Conservation (phyloP, 192 early-diverging fungal species). For the Backusella sp. region DNA sequence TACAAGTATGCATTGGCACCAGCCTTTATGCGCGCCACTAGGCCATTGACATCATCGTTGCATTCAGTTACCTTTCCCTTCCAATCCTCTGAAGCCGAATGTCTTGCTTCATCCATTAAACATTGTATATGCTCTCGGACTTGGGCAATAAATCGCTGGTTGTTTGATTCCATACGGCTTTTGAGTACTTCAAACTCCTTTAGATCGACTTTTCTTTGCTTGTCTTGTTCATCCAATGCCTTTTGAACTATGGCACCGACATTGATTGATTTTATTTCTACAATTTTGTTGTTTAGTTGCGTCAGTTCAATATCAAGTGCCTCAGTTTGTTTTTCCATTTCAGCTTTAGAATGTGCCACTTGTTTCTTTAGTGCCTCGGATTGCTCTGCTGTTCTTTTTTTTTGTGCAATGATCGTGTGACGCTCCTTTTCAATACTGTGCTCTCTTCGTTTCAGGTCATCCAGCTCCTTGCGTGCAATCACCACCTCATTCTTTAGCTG, state of each 20-base stretch:
- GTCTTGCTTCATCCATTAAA: background rate
- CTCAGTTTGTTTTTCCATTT: background rate
- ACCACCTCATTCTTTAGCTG: constrained; percentile 27
- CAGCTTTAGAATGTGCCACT: background rate
- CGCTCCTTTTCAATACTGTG: constrained; percentile 17
- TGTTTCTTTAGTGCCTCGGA: background rate
- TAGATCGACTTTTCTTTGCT: background rate
- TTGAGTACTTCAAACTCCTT: background rate
- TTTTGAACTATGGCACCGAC: background rate
- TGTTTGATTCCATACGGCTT: background rate
- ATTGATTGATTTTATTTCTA: background rate
- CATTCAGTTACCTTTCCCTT: background rate
- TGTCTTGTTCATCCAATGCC: background rate
- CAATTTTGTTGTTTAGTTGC: background rate
- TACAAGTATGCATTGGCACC: background rate
- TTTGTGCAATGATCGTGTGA: constrained; percentile 10
- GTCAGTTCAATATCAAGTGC: background rate
- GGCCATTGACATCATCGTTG: background rate
- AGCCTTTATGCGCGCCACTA: constrained; percentile 5
- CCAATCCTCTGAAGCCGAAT: background rate
- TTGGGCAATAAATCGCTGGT: background rate
- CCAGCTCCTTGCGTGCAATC: constrained; percentile 25
- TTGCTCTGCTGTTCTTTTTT: constrained; percentile 3
- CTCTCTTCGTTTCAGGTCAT: constrained; percentile 26
- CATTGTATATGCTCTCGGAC: background rate